Base-by-base conservation (phyloP, 2,329 filamentous ascomycete genomes). In the Exophiala phaeomuriformis region DNA sequence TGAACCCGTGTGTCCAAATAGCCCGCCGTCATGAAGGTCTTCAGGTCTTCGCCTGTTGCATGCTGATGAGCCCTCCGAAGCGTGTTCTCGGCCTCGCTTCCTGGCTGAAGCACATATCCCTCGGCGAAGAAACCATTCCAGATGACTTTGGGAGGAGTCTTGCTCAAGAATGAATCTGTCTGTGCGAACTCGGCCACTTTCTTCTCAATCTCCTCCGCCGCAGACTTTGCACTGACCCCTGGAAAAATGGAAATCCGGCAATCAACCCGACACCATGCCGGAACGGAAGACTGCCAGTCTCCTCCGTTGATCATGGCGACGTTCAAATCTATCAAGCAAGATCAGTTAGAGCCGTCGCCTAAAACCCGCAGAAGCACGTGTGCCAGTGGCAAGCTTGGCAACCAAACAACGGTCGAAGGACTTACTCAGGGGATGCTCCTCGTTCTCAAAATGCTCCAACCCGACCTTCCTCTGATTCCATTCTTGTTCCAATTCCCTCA, bases 161-260 rank as follows among this genome's bases (percentile, higher is more conserved):
- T 68, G 67, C 12, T 67, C 64, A 30, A 65, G 61, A 4, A 69
- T 53, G 9, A 33, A 42, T 36, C 33, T 37, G 0, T 61, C 55
- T 8, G 59, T 52, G 3, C 64, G 64, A 44, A 69, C 60, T 12
- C 66, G 60, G 45, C 61, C 32, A 12, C 67, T 64, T 54, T 71
- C 65, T 7, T 59, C 61, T 60, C 58, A 32, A 60, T 60, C 42
- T 60, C 58, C n/a, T 50, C 47, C 5, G 58, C 58, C 6, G 58
- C 58, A n/a, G 51, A 51, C 45, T 53, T 48, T 27, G 58, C 58
- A n/a, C 30, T 60, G 33, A 54, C 49, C 6, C 58, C 58, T 7
- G 58, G 58, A 27, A 49, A 49, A 41, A 60, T 57, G 10, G 55
- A 55, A 8, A 60, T 56, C 3, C 58, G 58, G 31, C 58, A 60